These are phyloP conservation scores for Cucurbita argyrosperma DNA, from an alignment of 306 rosid genomes.

Conservation along the genomic window DNA sequence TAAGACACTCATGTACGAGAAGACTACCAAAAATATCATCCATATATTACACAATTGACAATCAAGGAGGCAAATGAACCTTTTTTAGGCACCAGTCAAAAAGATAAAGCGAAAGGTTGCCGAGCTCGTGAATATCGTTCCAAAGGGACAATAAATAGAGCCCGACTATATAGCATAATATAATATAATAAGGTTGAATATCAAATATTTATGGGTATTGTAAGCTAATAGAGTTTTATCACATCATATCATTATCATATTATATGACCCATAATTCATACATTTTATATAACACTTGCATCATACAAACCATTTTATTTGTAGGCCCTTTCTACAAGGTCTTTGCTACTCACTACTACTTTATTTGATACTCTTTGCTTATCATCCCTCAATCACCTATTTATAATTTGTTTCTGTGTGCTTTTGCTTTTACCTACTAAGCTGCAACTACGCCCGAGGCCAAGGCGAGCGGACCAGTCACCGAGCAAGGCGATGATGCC, in stretches of 20 bases:
- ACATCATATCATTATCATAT: background rate
- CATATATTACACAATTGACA: no score
- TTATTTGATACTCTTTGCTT: background rate
- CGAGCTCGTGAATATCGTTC: no score
- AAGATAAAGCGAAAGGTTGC: no score
- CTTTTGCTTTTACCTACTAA: conserved; percentile 14
- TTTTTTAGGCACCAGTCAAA: no score
- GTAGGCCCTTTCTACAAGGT: background rate
- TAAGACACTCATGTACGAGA: no score
- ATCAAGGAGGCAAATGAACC: no score
- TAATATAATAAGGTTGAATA: no score
- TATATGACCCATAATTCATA: background rate
- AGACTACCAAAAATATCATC: no score
- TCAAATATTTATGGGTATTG: no score
- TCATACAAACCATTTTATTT: background rate
- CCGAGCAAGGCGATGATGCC: conserved; percentile 36
- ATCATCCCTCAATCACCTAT: background rate
- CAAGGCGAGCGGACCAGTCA: conserved; percentile 18
- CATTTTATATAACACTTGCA: background rate
- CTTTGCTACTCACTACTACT: background rate
- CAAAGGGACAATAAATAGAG: no score
- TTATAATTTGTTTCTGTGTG: background rate
- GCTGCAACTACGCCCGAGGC: conserved; percentile 41
- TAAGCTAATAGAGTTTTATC: background rate
- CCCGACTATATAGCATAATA: no score